phyloP scores from a whole-genome alignment of 306 rosid species.

The Vigna nakashimae region DNA sequence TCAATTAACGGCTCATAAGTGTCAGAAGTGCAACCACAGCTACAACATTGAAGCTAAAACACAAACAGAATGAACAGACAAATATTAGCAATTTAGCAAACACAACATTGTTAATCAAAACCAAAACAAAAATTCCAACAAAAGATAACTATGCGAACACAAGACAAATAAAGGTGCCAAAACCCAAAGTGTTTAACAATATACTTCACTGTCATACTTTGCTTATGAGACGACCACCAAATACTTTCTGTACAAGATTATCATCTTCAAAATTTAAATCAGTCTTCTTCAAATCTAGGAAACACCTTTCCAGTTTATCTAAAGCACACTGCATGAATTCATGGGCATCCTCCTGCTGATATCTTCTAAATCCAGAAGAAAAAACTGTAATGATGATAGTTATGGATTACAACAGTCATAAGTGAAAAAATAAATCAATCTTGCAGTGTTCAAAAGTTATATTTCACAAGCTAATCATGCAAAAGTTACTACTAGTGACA shows the following conservation, averaged over 20 bases:
- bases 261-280: conserved; percentile 40
- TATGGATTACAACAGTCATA: conserved; percentile 56
- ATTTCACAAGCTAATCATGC: conserved; percentile 8
- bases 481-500: not conserved
- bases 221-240: conserved; percentile 85
- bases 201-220: conserved; percentile 54
- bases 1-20: conserved; percentile 82
- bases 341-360: conserved; percentile 95
- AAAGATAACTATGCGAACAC: conserved; percentile 9
- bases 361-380: conserved; percentile 67
- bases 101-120: not conserved
- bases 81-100: conserved; percentile 37
- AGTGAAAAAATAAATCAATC: not conserved
- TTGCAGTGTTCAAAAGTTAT: not conserved
- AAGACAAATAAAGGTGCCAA: conserved; percentile 3
- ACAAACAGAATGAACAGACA: conserved; percentile 8
- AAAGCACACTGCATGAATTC: conserved; percentile 87
- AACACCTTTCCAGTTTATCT: conserved; percentile 74
- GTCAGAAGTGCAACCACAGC: conserved; percentile 72
- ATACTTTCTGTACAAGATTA: conserved; percentile 71
- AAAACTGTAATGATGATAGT: conserved; percentile 71
- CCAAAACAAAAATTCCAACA: conserved; percentile 1
- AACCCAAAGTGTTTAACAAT: conserved; percentile 25
- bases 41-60: conserved; percentile 82
- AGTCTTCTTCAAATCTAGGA: conserved; percentile 45